phyloP scores from a whole-genome alignment of 352 stramenopile genomes.

The Phytophthora kernoviae region DNA sequence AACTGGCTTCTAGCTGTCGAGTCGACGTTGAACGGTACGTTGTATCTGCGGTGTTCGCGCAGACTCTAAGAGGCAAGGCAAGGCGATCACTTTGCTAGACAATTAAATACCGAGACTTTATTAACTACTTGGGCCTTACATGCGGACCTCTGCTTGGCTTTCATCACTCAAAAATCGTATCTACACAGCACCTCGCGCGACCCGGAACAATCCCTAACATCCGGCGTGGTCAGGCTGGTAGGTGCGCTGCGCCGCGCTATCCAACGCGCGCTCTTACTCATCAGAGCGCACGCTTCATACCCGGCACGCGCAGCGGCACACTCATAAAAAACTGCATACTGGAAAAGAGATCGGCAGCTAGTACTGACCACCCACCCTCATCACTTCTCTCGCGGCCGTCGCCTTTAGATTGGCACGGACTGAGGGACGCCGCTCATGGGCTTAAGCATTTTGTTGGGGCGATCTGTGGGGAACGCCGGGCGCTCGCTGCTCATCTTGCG shows the following conservation, averaged over 20 bases:
- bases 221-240: constrained; percentile 11
- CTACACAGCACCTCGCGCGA: constrained; percentile 20
- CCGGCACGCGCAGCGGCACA: constrained; percentile 19
- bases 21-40: no score
- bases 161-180: constrained; percentile 43
- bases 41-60: no score
- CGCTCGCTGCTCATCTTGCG: constrained; percentile 57
- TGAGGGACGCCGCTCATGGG: constrained; percentile 38
- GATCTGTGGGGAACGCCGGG: constrained; percentile 37
- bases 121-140: constrained; percentile 34
- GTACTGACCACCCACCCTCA: neutral
- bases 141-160: constrained; percentile 30
- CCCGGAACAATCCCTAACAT: no score
- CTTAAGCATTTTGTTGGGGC: constrained; percentile 48
- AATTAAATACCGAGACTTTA: constrained; percentile 55
- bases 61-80: neutral
- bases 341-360: constrained; percentile 13
- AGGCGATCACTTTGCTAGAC: constrained; percentile 7
- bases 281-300: constrained; percentile 34
- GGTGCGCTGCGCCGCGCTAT: constrained; percentile 12
- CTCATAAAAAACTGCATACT: constrained; percentile 26
- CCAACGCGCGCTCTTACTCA: constrained; percentile 28
- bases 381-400: constrained; percentile 1
- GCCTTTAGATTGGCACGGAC: constrained; percentile 42
- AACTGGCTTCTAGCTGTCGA: neutral